These are phyloP conservation scores for Podospora bellae-mahoneyi DNA, from an alignment of 495 filamentous ascomycete species.

Conservation along the genomic window DNA sequence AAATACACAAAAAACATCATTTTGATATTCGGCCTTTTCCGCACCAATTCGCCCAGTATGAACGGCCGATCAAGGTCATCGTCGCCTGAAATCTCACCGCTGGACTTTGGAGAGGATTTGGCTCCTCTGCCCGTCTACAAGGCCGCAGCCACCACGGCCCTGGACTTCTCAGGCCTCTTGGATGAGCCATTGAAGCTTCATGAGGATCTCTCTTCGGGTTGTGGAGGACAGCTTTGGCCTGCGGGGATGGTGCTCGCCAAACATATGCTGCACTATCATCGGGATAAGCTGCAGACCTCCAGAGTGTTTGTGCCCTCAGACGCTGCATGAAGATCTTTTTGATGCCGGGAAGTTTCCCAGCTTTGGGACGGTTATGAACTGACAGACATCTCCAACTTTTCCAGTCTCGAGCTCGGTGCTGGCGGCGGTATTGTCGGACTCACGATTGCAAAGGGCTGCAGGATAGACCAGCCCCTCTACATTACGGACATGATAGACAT, in stretches of 20 bases:
- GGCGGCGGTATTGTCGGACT: conserved; percentile 85
- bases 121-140: conserved; percentile 63
- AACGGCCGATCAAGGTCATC: conserved; percentile 20
- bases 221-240: conserved; percentile 91
- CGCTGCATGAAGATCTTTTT: background rate
- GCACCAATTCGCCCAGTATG: background rate
- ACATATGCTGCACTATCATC: conserved; percentile 73
- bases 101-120: conserved; percentile 62
- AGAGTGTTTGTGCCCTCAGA: conserved; percentile 63
- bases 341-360: background rate
- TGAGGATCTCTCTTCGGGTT: conserved; percentile 81
- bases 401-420: conserved; percentile 86
- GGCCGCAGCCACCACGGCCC: conserved; percentile 56
- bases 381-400: conserved; percentile 8
- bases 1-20: background rate
- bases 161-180: conserved; percentile 75
- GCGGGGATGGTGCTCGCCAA: conserved; percentile 83
- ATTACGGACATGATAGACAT: conserved; percentile 88
- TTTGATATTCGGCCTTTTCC: background rate
- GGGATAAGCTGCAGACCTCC: conserved; percentile 55
- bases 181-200: conserved; percentile 65
- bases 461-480: conserved; percentile 51
- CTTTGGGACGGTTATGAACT: background rate
- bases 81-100: conserved; percentile 43
- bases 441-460: conserved; percentile 59